Conservation (phyloP, 345 rosid genomes). For the Eucalyptus marginata region DNA sequence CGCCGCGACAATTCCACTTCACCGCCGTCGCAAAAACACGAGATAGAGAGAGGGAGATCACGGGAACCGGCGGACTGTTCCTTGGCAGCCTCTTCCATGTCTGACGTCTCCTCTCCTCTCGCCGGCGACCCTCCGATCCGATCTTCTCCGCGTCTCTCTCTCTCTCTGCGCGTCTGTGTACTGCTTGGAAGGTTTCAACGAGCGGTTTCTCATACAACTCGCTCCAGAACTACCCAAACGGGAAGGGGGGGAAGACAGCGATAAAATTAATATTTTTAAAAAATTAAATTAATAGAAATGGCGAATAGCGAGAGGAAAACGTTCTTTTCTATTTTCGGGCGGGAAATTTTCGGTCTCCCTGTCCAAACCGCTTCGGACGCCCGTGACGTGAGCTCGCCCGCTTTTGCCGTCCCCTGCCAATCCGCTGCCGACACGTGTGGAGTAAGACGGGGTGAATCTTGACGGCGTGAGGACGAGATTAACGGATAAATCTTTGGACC, state of each 20-base stretch:
- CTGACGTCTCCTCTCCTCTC: not conserved
- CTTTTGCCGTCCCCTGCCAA: not conserved
- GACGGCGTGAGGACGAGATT: too few relatives aligned
- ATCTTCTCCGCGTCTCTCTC: not conserved
- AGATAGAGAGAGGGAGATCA: not conserved
- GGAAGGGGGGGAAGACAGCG: too few relatives aligned
- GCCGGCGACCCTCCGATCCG: not conserved
- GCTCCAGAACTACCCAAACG: not conserved
- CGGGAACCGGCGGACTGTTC: constrained; percentile 43
- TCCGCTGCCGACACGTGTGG: not conserved
- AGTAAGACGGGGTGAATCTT: not conserved
- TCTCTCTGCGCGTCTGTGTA: too few relatives aligned
- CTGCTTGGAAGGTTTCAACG: not conserved
- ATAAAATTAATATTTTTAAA: too few relatives aligned
- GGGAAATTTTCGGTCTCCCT: not conserved
- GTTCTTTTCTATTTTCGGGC: not conserved
- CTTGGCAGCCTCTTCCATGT: constrained; percentile 28
- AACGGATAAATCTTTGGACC: not conserved
- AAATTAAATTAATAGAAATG: not conserved
- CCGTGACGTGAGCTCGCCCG: too few relatives aligned
- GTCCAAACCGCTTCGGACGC: too few relatives aligned
- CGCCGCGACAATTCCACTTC: not conserved
- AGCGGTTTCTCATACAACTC: not conserved
- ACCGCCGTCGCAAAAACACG: not conserved
- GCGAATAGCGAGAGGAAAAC: not conserved